phyloP scores from a whole-genome alignment of 139 green algal species.

The Tetradesmus lagerheimii region DNA sequence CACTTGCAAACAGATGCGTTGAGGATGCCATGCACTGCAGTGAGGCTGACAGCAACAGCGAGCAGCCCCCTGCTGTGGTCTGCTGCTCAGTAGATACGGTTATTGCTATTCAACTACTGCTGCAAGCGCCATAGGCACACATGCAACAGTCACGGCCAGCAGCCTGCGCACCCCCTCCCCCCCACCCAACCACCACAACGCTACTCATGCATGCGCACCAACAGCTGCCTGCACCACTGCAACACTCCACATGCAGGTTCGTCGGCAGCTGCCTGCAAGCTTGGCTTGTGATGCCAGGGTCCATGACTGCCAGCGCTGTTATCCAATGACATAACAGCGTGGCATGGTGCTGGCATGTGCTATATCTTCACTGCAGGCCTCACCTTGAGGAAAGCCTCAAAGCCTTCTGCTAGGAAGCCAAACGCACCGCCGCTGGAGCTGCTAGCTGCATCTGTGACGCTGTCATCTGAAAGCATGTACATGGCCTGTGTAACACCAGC shows the following conservation, averaged over 20 bases:
- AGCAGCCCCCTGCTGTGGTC: neutral
- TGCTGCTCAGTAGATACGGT: neutral
- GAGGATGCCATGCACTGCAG: neutral
- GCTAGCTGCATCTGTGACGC: constrained; percentile 13
- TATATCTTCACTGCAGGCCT: neutral
- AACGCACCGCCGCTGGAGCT: constrained; percentile 69
- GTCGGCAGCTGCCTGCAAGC: neutral
- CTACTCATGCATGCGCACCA: too few relatives aligned
- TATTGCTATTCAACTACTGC: neutral
- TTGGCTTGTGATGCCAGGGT: neutral
- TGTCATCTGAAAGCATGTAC: constrained; percentile 55
- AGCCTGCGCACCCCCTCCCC: too few relatives aligned
- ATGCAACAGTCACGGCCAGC: too few relatives aligned
- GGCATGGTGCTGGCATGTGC: neutral
- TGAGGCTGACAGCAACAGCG: neutral
- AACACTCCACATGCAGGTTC: too few relatives aligned
- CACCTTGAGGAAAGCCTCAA: constrained; percentile 83
- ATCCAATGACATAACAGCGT: neutral
- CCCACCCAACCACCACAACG: too few relatives aligned
- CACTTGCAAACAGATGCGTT: too few relatives aligned
- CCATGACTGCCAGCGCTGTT: neutral
- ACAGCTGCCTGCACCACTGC: too few relatives aligned
- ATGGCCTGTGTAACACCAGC: constrained; percentile 18
- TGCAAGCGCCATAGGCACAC: too few relatives aligned
- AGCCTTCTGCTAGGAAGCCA: constrained; percentile 73